Evolutionary conservation across 495 filamentous ascomycete species (phyloP), one percentile per base, ranked within the genome.

Genomic region (Hypoxylon cercidicola): DNA sequence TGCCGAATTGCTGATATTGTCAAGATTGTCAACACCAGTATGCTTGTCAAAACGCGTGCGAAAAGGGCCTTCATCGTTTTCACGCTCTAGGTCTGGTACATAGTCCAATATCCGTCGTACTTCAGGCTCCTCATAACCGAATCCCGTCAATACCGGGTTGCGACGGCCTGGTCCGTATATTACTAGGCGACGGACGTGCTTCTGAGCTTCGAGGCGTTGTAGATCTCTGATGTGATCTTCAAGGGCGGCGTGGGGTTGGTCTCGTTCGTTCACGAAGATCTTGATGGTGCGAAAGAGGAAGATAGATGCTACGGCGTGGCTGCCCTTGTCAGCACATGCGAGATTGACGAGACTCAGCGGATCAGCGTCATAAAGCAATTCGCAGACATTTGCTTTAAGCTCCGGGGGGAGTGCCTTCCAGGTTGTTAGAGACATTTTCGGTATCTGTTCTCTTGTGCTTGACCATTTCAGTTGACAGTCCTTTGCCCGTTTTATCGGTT

Each of bases 261-360:
- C 45, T 40, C n/a, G 34, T 43, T 19, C 43, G 15, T 18, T 4
- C 23, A 18, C 39, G 46, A 55, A 56, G 60, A 63, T 3, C 25
- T 47, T 50, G 37, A 55, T 44, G n/a, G 51, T 51, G 18, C 46
- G 52, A 18, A 23, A 51, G 35, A 49, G 39, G 39, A 37, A 56
- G 15, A 25, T 7, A 25, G 52, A 3, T 8, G 52, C 23, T 11
- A 28, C 15, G 7, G 39, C 12, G 10, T 56, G 40, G n/a, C 20
- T 46, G 3, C 3, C 18, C 7, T 48, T 55, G 21, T 37, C 54
- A 20, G 30, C 47, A n/a, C 2, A 40, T 15, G 48, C 39, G 7
- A 61, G 25, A n/a, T 30, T 47, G 10, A 30, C 30, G 1, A 48
- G 21, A 23, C 49, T 41, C 30, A n/a, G 19, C 0, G 11, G 37